Percentiles rank a stretch among this genome's conserved stretches.
phyloP scores from a whole-genome alignment of 2,329 filamentous ascomycete species.

The Paecilomyces fulvus region DNA sequence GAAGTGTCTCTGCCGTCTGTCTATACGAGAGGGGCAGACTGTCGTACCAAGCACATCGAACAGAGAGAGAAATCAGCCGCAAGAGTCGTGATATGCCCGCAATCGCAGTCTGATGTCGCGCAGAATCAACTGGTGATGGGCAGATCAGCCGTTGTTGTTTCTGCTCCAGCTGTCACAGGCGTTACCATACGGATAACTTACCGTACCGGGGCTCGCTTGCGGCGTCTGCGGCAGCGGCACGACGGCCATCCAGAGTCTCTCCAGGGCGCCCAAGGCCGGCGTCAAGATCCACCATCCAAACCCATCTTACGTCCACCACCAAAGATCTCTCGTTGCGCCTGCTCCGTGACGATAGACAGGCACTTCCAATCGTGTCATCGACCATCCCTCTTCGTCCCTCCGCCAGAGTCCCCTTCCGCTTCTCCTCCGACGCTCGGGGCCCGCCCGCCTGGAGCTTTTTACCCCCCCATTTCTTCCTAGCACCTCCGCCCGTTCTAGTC shows the following conservation, averaged over 20 bases:
- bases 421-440: background rate
- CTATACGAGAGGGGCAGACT: background rate
- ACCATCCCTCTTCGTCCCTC: background rate
- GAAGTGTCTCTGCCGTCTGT: background rate
- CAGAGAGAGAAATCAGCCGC: background rate
- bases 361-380: background rate
- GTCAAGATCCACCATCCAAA: constrained; percentile 22
- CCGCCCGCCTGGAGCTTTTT: constrained; percentile 3
- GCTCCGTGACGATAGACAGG: background rate
- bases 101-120: background rate
- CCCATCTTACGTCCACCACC: constrained; percentile 18
- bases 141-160: background rate
- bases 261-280: constrained; percentile 21
- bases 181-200: background rate
- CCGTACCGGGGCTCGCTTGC: constrained; percentile 22
- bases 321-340: constrained; percentile 8
- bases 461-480: constrained; percentile 1
- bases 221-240: constrained; percentile 31
- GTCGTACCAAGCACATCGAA: background rate
- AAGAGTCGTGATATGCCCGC: background rate
- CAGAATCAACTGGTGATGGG: background rate
- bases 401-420: background rate
- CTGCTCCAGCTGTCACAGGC: background rate
- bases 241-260: constrained; percentile 27
- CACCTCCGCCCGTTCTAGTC: background rate